Conservation (phyloP, 805 yeast genomes). For the Saccharomycopsis fodiens region DNA sequence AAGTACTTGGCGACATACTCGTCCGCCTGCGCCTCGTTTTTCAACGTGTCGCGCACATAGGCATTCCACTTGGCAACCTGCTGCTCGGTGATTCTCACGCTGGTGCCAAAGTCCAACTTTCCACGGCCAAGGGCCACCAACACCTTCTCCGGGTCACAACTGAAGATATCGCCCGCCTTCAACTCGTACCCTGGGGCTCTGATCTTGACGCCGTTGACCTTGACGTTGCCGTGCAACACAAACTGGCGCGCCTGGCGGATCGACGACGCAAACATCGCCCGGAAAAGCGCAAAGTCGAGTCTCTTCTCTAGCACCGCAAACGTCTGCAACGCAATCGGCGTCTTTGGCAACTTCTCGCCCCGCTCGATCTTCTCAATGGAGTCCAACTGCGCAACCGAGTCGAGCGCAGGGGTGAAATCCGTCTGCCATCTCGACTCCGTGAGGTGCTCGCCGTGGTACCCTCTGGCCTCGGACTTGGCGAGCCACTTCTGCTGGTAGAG, state of each 20-base stretch:
- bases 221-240: conserved; percentile 70
- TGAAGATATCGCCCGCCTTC: conserved; percentile 79
- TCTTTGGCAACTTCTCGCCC: conserved; percentile 46
- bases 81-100: conserved; percentile 60
- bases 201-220: conserved; percentile 76
- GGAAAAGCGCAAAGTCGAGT: conserved; percentile 81
- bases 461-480: conserved; percentile 85
- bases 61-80: conserved; percentile 75
- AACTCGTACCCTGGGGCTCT: conserved; percentile 73
- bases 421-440: conserved; percentile 79
- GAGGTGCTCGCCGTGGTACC: conserved; percentile 91
- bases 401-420: conserved; percentile 59
- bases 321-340: conserved; percentile 85
- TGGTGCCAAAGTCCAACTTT: conserved; percentile 67
- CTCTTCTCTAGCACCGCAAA: conserved; percentile 84
- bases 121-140: conserved; percentile 75
- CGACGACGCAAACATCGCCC: conserved; percentile 89
- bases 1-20: conserved; percentile 22
- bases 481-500: conserved; percentile 87
- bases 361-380: conserved; percentile 46
- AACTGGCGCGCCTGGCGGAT: conserved; percentile 91
- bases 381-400: conserved; percentile 85
- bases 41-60: conserved; percentile 44
- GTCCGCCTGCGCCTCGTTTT: conserved; percentile 41
- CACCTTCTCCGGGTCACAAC: conserved; percentile 80